Conservation (phyloP, 306 rosid genomes). For the Chamaecrista fasciculata region DNA sequence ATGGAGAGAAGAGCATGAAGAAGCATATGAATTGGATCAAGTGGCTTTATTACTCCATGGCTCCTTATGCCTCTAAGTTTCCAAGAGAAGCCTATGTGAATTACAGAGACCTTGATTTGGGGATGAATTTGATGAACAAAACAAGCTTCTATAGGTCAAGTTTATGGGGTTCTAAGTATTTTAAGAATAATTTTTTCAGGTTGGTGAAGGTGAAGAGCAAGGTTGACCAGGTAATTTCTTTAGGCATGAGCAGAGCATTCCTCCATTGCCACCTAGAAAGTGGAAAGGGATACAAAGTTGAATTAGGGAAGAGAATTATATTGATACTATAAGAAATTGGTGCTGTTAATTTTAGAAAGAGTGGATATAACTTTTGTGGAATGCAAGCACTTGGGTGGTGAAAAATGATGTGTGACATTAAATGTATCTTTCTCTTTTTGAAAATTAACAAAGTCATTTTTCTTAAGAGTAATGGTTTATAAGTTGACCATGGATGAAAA, state of each 20-base stretch:
- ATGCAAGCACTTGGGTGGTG: too few relatives aligned
- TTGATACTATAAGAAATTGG: too few relatives aligned
- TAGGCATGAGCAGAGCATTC: constrained; percentile 56
- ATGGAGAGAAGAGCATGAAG: constrained; percentile 42
- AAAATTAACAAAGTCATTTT: too few relatives aligned
- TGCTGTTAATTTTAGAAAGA: too few relatives aligned
- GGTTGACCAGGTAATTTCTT: constrained; percentile 50
- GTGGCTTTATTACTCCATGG: constrained; percentile 30
- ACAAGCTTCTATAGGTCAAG: constrained; percentile 22
- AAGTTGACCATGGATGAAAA: too few relatives aligned
- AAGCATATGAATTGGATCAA: constrained; percentile 44
- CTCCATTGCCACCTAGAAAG: constrained; percentile 26
- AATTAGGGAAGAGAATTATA: neutral
- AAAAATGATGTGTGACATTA: too few relatives aligned
- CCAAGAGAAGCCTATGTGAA: constrained; percentile 52
- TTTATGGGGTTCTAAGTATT: constrained; percentile 40
- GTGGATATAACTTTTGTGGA: too few relatives aligned
- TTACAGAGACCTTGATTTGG: constrained; percentile 52
- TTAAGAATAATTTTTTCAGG: constrained; percentile 42
- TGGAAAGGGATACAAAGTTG: neutral
- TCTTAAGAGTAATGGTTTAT: too few relatives aligned
- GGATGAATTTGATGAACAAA: constrained; percentile 35
- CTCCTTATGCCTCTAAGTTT: constrained; percentile 40
- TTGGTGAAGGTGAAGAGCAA: constrained; percentile 38
- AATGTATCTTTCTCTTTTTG: too few relatives aligned